Evolutionary conservation across 306 rosid species (phyloP).

Genomic region (Cercis canadensis): DNA sequence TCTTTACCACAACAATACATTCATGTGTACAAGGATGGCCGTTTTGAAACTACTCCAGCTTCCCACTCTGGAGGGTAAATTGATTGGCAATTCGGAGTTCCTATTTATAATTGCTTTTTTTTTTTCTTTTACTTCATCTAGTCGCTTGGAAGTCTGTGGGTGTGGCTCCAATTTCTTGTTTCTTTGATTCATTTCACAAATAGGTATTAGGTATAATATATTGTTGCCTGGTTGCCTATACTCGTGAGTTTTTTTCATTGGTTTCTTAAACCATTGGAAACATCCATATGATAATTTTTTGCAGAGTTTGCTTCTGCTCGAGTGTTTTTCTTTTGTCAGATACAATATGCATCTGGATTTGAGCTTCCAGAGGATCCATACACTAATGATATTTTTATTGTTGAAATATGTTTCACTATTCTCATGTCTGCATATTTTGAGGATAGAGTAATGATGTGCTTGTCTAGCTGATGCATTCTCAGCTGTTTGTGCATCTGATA

Average conservation of each 20-base stretch:
- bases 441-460: slow-evolving; percentile 25
- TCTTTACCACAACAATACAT: slow-evolving; percentile 88
- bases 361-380: slow-evolving; percentile 28
- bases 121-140: slow-evolving; percentile 18
- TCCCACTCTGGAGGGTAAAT: slow-evolving; percentile 96
- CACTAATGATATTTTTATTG: slow-evolving; percentile 13
- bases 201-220: slow-evolving; percentile 39
- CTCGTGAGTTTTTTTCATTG: slow-evolving; percentile 39
- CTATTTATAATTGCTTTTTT: slow-evolving; percentile 14
- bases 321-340: slow-evolving; percentile 35
- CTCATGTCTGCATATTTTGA: slow-evolving; percentile 31
- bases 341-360: slow-evolving; percentile 30
- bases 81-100: slow-evolving; percentile 40
- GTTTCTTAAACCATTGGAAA: slow-evolving; percentile 41
- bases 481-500: slow-evolving; percentile 12
- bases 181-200: slow-evolving; percentile 48
- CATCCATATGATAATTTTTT: slow-evolving; percentile 31
- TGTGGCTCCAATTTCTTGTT: slow-evolving; percentile 47
- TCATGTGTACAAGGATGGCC: slow-evolving; percentile 76
- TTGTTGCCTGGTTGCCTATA: slow-evolving; percentile 36
- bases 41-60: slow-evolving; percentile 84
- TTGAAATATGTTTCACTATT: slow-evolving; percentile 21
- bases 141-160: slow-evolving; percentile 47
- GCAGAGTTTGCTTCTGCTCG: slow-evolving; percentile 43
- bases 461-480: slow-evolving; percentile 5